These are phyloP conservation scores for Zygosaccharomyces pseudobailii DNA, from an alignment of 1,139 yeast species.

Conservation along the genomic window DNA sequence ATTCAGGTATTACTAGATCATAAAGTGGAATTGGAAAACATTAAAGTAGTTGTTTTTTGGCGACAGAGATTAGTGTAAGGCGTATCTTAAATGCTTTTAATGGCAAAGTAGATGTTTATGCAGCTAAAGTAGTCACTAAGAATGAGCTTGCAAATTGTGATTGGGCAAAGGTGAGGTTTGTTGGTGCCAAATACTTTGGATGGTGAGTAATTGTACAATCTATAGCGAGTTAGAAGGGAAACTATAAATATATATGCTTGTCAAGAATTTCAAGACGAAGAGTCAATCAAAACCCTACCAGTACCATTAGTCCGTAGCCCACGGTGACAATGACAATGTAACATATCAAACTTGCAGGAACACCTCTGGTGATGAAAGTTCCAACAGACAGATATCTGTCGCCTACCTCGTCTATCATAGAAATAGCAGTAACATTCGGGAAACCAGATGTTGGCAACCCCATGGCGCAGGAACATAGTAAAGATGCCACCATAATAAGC, in stretches of 20 bases:
- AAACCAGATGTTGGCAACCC: conserved; percentile 95
- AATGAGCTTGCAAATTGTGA: conserved; percentile 24
- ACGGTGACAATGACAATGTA: conserved; percentile 67
- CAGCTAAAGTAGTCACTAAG: conserved; percentile 55
- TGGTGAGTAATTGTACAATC: conserved; percentile 14
- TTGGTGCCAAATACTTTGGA: conserved; percentile 79
- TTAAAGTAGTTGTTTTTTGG: conserved; percentile 64
- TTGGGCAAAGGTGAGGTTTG: conserved; percentile 63
- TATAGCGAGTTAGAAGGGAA: conserved; percentile 1
- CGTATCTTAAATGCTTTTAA: conserved; percentile 74
- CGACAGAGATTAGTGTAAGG: conserved; percentile 78
- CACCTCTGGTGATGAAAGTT: conserved; percentile 80
- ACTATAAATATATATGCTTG: not conserved
- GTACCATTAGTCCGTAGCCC: conserved; percentile 69
- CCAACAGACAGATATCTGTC: conserved; percentile 78
- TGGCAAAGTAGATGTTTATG: conserved; percentile 53
- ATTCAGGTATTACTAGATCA: conserved; percentile 83
- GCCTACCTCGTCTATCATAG: conserved; percentile 86
- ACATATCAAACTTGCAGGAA: conserved; percentile 74
- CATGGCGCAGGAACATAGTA: conserved; percentile 90
- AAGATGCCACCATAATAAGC: conserved; percentile 77
- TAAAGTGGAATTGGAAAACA: conserved; percentile 57
- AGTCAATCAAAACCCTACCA: conserved; percentile 43
- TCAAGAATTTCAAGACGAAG: not conserved
- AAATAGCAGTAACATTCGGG: conserved; percentile 94